Evolutionary conservation across 345 rosid genomes (phyloP).

Genomic region (Cochlearia excelsa): DNA sequence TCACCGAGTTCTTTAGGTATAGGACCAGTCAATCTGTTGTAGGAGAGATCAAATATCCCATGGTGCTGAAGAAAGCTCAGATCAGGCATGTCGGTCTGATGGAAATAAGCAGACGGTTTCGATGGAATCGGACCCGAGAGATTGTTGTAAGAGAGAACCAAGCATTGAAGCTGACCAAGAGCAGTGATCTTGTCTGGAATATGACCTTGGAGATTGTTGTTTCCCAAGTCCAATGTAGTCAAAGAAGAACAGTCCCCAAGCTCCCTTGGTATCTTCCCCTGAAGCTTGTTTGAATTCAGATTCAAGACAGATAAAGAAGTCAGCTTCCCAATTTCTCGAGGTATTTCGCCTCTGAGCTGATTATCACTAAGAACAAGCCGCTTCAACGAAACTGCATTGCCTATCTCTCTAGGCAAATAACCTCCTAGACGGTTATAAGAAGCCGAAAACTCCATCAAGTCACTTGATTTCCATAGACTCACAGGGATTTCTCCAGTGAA

Average conservation of each 20-base stretch:
- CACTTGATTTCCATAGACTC: conserved; percentile 56
- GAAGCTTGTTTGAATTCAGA: conserved; percentile 69
- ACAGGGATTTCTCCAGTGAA: conserved; percentile 60
- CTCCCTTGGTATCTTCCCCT: conserved; percentile 60
- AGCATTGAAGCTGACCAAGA: conserved; percentile 68
- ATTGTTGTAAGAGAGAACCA: conserved; percentile 77
- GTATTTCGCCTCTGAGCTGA: conserved; percentile 51
- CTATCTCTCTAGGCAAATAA: conserved; percentile 54
- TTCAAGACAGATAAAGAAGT: conserved; percentile 57
- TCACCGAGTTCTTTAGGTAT: conserved; percentile 72
- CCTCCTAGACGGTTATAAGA: conserved; percentile 61
- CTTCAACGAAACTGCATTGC: conserved; percentile 53
- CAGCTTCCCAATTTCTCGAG: conserved; percentile 71
- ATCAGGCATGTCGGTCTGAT: conserved; percentile 59
- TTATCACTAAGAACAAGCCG: conserved; percentile 67
- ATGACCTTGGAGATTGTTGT: conserved; percentile 63
- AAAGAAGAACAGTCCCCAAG: conserved; percentile 63
- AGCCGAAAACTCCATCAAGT: conserved; percentile 77
- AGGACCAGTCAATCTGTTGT: conserved; percentile 63
- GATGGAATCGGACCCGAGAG: conserved; percentile 74
- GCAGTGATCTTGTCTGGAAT: conserved; percentile 57
- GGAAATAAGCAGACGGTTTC: conserved; percentile 60
- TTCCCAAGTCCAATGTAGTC: conserved; percentile 78
- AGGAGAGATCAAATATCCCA: conserved; percentile 67
- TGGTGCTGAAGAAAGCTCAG: conserved; percentile 82